phyloP scores from a whole-genome alignment of 768 basidiomycete species.

The Kwoniella mangroviensis region DNA sequence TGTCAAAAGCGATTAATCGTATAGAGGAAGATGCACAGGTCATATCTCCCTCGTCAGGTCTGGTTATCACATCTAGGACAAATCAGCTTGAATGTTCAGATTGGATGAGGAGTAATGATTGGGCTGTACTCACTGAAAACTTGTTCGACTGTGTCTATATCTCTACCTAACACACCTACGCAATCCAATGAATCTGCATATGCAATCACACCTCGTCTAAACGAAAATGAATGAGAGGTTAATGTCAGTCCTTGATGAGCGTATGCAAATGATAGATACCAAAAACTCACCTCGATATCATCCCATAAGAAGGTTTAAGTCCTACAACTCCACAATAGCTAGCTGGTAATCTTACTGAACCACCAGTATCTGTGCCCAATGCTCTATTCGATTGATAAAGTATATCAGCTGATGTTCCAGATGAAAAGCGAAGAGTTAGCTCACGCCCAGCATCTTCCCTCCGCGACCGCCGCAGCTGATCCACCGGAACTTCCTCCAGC shows the following conservation, averaged over 20 bases:
- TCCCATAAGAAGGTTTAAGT: slow-evolving; percentile 91
- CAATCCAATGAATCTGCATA: slow-evolving; percentile 96
- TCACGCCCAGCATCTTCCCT: slow-evolving; percentile 80
- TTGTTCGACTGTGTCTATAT: slow-evolving; percentile 62
- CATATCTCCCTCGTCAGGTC: slow-evolving; percentile 73
- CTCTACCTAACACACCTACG: slow-evolving; percentile 76
- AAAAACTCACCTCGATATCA: slow-evolving; percentile 73
- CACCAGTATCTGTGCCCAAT: slow-evolving; percentile 91
- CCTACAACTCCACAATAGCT: slow-evolving; percentile 92
- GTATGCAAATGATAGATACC: slow-evolving; percentile 17
- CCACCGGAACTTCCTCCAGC: slow-evolving; percentile 96
- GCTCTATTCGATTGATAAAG: slow-evolving; percentile 64
- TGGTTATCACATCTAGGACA: slow-evolving; percentile 61
- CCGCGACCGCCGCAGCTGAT: slow-evolving; percentile 89
- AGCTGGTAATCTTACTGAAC: slow-evolving; percentile 89
- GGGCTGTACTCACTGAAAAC: slow-evolving; percentile 69
- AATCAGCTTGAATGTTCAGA: neutral
- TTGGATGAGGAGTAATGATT: neutral
- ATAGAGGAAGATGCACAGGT: slow-evolving; percentile 66
- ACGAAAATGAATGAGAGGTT: neutral
- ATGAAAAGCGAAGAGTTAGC: slow-evolving; percentile 44
- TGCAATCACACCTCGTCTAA: slow-evolving; percentile 84
- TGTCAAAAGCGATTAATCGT: slow-evolving; percentile 44
- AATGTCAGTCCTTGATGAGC: neutral
- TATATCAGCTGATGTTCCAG: neutral